Evolutionary conservation across 1,139 yeast species (phyloP).

Genomic region (Suhomyces chickasaworum): DNA sequence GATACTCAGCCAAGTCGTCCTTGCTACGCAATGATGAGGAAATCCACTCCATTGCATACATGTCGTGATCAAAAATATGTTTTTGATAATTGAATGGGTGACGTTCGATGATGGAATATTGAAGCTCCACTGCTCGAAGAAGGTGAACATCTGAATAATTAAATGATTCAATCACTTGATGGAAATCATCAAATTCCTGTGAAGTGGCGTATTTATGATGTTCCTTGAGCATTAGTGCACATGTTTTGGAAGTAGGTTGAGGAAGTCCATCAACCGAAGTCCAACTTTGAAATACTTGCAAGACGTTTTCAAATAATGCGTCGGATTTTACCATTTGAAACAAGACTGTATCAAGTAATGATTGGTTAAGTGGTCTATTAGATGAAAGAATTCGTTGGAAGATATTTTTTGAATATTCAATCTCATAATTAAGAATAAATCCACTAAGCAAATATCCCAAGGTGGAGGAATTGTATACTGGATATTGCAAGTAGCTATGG

Average conservation of each 20-base stretch:
- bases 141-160: conserved; percentile 27
- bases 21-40: conserved; percentile 15
- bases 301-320: conserved; percentile 36
- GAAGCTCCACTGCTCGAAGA: conserved; percentile 28
- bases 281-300: conserved; percentile 35
- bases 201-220: conserved; percentile 33
- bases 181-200: conserved; percentile 29
- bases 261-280: conserved; percentile 22
- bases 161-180: conserved; percentile 24
- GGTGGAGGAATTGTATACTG: conserved; percentile 26
- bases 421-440: conserved; percentile 37
- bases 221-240: conserved; percentile 33
- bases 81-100: conserved; percentile 31
- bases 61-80: conserved; percentile 23
- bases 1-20: conserved; percentile 22
- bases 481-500: conserved; percentile 22
- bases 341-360: conserved; percentile 33
- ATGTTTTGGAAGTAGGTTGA: conserved; percentile 30
- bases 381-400: conserved; percentile 25
- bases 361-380: conserved; percentile 24
- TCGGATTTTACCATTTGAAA: conserved; percentile 30
- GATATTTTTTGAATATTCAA: conserved; percentile 30
- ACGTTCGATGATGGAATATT: conserved; percentile 30
- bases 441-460: conserved; percentile 35
- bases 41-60: conserved; percentile 25